Evolutionary conservation across 768 basidiomycete species (phyloP), one percentile per base, ranked within the genome.

Genomic region (Tylopilus sp.): DNA sequence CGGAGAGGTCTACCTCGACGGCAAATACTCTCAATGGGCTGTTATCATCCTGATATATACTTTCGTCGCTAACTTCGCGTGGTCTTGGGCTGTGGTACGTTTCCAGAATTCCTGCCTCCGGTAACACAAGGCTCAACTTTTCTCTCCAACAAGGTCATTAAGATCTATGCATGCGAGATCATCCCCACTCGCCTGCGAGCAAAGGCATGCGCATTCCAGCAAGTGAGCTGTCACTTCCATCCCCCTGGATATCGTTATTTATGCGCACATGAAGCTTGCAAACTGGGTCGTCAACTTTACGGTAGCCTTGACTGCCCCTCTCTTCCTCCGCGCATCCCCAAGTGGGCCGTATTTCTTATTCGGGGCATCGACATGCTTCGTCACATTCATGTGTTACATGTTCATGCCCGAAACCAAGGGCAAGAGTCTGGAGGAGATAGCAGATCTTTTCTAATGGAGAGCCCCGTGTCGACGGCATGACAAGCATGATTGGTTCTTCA

Each of bases 341-440:
- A 78, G 71, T 2, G 77, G 75, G 2, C 74, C 75, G 1, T 78
- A 77, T 57, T 79, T 79, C 62, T 58, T 77, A 40, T 79, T 77
- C 47, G 72, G 73, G 23, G 56, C 57, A n/a, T 71, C 66, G 41
- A 59, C 69, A 17, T 64, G 69, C 38, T 51, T 76, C 39, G 68
- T 70, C 22, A 70, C 70, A 13, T 7, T 73, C 21, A 67, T 73
- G 17, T 78, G 74, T 51, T 45, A 68, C 20, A 61, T 71, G 2
- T 73, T 68, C 48, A 69, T 70, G 54, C 75, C 76, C 17, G 78
- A 79, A 53, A 77, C 75, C 5, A 71, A 70, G 42, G 76, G 77
- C 2, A 66, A 69, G 46, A 71, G 68, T 48, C 64, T 79, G 48
- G 77, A 77, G 47, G 71, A 70, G 44, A 70, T 78, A 15, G 74